These are phyloP conservation scores for Gaeumannomyces sp. DNA, from an alignment of 2,329 filamentous ascomycete genomes.

Conservation along the genomic window DNA sequence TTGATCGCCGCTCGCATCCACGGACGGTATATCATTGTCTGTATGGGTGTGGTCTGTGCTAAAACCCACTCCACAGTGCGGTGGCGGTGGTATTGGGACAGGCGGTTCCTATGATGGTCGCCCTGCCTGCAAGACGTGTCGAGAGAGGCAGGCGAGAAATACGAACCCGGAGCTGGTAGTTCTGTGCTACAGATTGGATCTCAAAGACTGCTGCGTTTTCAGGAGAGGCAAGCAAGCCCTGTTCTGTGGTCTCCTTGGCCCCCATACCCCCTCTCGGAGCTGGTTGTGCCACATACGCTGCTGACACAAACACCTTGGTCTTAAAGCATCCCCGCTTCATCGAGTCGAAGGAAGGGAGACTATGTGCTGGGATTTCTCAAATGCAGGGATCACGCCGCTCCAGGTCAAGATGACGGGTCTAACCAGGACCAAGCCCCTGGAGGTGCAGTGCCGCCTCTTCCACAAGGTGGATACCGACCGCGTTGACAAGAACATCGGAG, in stretches of 20 bases:
- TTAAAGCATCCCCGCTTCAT: background rate
- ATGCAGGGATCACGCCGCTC: background rate
- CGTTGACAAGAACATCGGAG: background rate
- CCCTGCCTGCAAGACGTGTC: background rate
- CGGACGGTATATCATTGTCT: no score
- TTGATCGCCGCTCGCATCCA: background rate
- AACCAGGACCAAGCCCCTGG: background rate
- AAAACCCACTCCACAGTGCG: no score
- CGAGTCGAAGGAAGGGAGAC: background rate
- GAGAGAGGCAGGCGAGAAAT: background rate
- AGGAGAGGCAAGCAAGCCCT: background rate
- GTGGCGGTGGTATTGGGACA: no score
- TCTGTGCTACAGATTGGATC: background rate
- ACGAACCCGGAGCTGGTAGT: background rate
- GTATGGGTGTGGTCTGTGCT: no score
- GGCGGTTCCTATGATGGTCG: no score
- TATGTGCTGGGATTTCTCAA: background rate
- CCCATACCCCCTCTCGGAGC: background rate
- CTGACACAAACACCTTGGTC: no score
- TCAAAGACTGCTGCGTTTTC: conserved; percentile 2
- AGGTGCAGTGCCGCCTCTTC: background rate
- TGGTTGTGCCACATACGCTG: background rate
- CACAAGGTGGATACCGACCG: background rate
- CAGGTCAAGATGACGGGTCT: conserved; percentile 1
- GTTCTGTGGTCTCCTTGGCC: background rate